These are phyloP conservation scores for Brasenia schreberi DNA, from an alignment of 164 flowering plant genomes.

Conservation along the genomic window DNA sequence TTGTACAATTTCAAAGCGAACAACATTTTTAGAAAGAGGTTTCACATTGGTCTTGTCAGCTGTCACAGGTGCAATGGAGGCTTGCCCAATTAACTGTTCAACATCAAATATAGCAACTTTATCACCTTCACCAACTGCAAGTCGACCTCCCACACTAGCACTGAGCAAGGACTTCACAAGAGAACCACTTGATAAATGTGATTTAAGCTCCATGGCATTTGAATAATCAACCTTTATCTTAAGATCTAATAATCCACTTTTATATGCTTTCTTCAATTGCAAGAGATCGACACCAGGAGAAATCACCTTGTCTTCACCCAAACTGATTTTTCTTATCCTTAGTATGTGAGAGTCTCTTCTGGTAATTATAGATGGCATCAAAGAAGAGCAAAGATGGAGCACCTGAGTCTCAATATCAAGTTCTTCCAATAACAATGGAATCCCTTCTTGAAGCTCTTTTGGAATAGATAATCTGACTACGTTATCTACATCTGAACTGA, in stretches of 20 bases:
- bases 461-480: conserved; percentile 49
- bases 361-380: conserved; percentile 50
- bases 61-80: conserved; percentile 77
- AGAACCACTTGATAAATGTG: conserved; percentile 80
- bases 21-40: conserved; percentile 89
- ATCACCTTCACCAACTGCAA: conserved; percentile 99
- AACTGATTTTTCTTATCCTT: conserved; percentile 47
- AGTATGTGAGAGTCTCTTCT: conserved; percentile 49
- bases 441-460: conserved; percentile 50
- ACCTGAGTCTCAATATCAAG: conserved; percentile 67
- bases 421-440: conserved; percentile 44
- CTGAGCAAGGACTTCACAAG: conserved; percentile 82
- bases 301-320: conserved; percentile 64
- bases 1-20: conserved; percentile 95
- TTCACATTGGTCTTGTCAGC: conserved; percentile 95
- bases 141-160: conserved; percentile 80
- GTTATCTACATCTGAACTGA: conserved; percentile 39
- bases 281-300: conserved; percentile 52
- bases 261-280: conserved; percentile 92
- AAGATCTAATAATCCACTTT: conserved; percentile 90
- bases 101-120: conserved; percentile 93
- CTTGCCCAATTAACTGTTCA: conserved; percentile 92
- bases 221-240: conserved; percentile 93
- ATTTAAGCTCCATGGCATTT: conserved; percentile 82
- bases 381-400: conserved; percentile 47